Percentiles rank a stretch among this genome's conserved stretches.
Conservation (phyloP, 257 asterid genomes). For the Gentiana macrophylla region DNA sequence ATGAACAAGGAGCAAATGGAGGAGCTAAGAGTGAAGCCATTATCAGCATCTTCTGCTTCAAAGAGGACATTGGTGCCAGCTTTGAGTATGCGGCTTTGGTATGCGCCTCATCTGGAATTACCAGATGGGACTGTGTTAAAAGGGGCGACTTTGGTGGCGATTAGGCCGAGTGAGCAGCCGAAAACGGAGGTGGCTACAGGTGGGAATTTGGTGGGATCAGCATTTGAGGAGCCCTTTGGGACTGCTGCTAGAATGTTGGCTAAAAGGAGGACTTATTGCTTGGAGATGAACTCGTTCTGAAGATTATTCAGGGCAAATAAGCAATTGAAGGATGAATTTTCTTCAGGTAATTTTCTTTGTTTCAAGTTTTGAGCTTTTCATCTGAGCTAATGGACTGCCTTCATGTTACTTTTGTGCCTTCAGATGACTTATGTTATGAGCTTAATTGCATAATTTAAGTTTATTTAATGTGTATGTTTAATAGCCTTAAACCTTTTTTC, state of each 20-base stretch:
- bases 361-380: no score
- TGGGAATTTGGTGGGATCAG: constrained; percentile 55
- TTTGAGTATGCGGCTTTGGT: constrained; percentile 74
- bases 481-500: no score
- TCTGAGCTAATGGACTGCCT: no score
- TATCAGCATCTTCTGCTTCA: constrained; percentile 72
- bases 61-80: constrained; percentile 90
- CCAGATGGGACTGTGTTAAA: constrained; percentile 71
- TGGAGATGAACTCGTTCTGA: constrained; percentile 92
- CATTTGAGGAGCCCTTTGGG: constrained; percentile 71
- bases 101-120: constrained; percentile 66
- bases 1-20: constrained; percentile 82
- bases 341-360: constrained; percentile 1
- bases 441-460: no score
- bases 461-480: no score
- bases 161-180: constrained; percentile 71
- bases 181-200: constrained; percentile 49
- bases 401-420: no score
- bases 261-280: constrained; percentile 77
- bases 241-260: constrained; percentile 78
- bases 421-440: no score
- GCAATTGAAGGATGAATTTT: background rate
- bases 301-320: background rate
- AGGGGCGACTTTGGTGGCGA: constrained; percentile 88
- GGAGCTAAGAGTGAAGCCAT: constrained; percentile 84